Base-by-base conservation (phyloP, 129 eudicot genomes). In the Lactuca sativa region DNA sequence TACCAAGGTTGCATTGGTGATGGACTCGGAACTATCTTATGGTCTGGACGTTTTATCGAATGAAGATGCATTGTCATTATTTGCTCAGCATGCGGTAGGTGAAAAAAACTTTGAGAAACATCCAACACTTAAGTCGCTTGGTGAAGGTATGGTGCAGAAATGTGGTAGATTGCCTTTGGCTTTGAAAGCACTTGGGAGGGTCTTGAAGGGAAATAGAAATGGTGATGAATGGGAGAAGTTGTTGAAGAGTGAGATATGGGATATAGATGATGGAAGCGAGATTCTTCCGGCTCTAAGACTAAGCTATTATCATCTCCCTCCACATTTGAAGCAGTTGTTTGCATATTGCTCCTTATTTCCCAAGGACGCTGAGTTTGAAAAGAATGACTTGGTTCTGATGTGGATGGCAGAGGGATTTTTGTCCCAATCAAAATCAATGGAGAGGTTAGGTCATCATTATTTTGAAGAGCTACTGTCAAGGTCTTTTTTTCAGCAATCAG, bases 91-190 rank as follows among this genome's bases (percentile, higher is more conserved):
- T 4, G 38, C 6, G 38, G 0, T 36, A 4, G 38, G 6, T 36
- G 38, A 36, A 36, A 36, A 36, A 4, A 36, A 36, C 38, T 36
- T 36, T 36, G 38, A 18, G 3, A 1, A 47, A 41, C 31, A 59
- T 56, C 73, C 65, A 4, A 56, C 66, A 5, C 18, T 84, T 3
- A 53, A 44, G 40, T 41, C 4, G 12, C 36, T 73, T 63, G 85
- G 85, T 14, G 62, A 49, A 38, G 43, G n/a, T 2, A 51, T 77
- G 3, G 74, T 56, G 2, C 41, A 16, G 11, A 67, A 73, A 44
- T 79, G 83, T 56, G 36, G 36, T 47, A 76, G 81, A 10, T 56
- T 70, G 36, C 71, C 81, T 51, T 62, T 70, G 76, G 76, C 76
- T 15, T 51, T 43, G 8, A 77, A 69, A 47, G 37, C 68, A 30